Evolutionary conservation across 2,329 filamentous ascomycete genomes (phyloP), one percentile per base, ranked within the genome.

Genomic region (Trichophyton equinum): DNA sequence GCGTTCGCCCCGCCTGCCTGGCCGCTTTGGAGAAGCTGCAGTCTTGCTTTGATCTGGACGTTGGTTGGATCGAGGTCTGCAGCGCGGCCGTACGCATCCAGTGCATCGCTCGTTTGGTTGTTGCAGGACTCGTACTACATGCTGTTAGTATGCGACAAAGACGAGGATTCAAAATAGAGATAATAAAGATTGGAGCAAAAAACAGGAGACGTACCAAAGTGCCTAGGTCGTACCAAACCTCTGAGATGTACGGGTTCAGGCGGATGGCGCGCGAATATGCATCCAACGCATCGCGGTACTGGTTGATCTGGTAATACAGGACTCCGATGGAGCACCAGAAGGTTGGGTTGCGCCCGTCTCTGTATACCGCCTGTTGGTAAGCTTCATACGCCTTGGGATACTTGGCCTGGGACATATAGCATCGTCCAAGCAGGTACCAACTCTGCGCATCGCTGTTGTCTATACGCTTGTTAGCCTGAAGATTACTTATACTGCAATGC

Each of bases 261-360:
- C 94, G 87, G 69, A 97, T 99, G 55, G 94, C 94, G 63, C 94
- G 88, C 64, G 91, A 96, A 76, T 97, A 99, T 44, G 94, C 94
- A 77, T 99, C 94, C 59, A 99, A 82, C 2, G 94, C 94, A 78
- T 99, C 94, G 62, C 94, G 86, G 76, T 99, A 99, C 77, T 99
- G 94, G 76, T 97, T 99, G 79, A 99, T 99, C 76, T 97, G 94
- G 77, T 97, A 99, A 75, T 99, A 99, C 62, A 99, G 82, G 15
- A 99, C 94, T 73, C 94, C 94, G 71, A 99, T 99, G 8, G 92
- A 97, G 78, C 94, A 97, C 94, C 94, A 99, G 79, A 97, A 99
- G 1, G 94, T 97, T 18, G 94, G 94, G 73, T 97, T 97, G 67
- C 94, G 87, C 38, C 94, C 94, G 72, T 99, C 94, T 61, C 94